phyloP scores from a whole-genome alignment of 2,329 filamentous ascomycete species.

The Botrytis byssoidea region DNA sequence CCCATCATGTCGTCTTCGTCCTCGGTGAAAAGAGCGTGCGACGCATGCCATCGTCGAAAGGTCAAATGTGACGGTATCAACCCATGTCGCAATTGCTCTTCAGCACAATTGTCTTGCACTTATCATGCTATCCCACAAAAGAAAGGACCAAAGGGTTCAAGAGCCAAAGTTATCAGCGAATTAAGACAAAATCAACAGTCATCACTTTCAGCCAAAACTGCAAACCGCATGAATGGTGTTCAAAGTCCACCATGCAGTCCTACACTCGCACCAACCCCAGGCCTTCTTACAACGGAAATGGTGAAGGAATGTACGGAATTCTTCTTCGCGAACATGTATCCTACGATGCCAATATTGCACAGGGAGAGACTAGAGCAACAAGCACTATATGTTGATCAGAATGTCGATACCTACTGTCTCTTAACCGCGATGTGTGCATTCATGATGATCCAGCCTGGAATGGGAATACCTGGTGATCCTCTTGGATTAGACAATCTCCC shows the following conservation, averaged over 20 bases:
- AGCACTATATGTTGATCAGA: conserved; percentile 59
- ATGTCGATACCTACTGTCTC: conserved; percentile 62
- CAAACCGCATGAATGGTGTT: conserved; percentile 58
- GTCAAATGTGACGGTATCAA: conserved; percentile 71
- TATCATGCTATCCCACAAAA: conserved; percentile 75
- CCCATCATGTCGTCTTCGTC: conserved; percentile 34
- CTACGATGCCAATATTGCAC: conserved; percentile 61
- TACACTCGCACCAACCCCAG: conserved; percentile 54
- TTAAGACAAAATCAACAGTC: conserved; percentile 67
- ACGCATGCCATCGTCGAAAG: conserved; percentile 72
- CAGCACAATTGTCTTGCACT: conserved; percentile 66
- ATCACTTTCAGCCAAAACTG: conserved; percentile 60
- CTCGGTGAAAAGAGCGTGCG: conserved; percentile 59
- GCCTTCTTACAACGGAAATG: conserved; percentile 59
- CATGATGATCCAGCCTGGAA: conserved; percentile 67
- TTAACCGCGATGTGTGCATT: conserved; percentile 64
- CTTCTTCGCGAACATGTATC: conserved; percentile 67
- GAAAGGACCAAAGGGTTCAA: conserved; percentile 72
- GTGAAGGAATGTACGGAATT: conserved; percentile 66
- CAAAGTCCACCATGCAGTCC: conserved; percentile 49
- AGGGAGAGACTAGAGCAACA: conserved; percentile 58
- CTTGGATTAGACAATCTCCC: conserved; percentile 56
- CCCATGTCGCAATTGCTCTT: conserved; percentile 68
- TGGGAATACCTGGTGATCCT: conserved; percentile 59
- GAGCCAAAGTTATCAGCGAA: conserved; percentile 74